These are phyloP conservation scores for Pilatotrama ljubarskyi DNA, from an alignment of 768 basidiomycete species.

Conservation along the genomic window DNA sequence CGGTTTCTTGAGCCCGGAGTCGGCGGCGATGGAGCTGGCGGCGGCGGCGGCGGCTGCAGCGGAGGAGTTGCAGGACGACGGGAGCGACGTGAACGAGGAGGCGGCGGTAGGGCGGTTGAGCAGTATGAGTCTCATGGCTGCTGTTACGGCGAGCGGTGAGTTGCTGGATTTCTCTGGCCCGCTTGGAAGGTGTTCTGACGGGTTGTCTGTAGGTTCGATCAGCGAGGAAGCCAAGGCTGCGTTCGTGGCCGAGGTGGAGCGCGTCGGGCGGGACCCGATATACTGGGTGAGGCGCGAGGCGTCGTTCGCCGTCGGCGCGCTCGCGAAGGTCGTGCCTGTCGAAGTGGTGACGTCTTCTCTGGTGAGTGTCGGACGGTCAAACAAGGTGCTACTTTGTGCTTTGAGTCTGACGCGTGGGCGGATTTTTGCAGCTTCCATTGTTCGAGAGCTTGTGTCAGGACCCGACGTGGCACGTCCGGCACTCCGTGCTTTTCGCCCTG, in stretches of 20 bases:
- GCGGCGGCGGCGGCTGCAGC: background rate
- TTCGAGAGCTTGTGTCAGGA: constrained; percentile 74
- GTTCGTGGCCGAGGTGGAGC: constrained; percentile 74
- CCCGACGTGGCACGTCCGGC: constrained; percentile 77
- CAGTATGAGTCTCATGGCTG: constrained; percentile 92
- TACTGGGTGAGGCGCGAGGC: constrained; percentile 86
- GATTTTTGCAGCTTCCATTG: constrained; percentile 63
- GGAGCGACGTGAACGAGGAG: constrained; percentile 54
- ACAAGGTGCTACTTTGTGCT: background rate
- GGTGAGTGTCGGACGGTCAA: constrained; percentile 41
- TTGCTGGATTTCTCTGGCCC: constrained; percentile 19
- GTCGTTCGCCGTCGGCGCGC: constrained; percentile 82
- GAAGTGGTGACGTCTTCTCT: constrained; percentile 66
- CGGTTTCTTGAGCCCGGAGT: background rate
- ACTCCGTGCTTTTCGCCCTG: constrained; percentile 83
- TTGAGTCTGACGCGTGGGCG: background rate
- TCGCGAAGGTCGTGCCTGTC: constrained; percentile 84
- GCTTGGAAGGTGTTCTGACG: constrained; percentile 1
- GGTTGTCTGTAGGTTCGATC: constrained; percentile 46
- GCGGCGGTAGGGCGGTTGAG: constrained; percentile 84
- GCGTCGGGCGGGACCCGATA: constrained; percentile 62
- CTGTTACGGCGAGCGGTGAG: constrained; percentile 77
- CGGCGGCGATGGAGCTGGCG: background rate
- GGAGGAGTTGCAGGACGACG: constrained; percentile 39
- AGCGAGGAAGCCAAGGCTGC: constrained; percentile 55